Evolutionary conservation across 495 filamentous ascomycete species (phyloP), one percentile per base, ranked within the genome.

Genomic region (Neurospora sp.): DNA sequence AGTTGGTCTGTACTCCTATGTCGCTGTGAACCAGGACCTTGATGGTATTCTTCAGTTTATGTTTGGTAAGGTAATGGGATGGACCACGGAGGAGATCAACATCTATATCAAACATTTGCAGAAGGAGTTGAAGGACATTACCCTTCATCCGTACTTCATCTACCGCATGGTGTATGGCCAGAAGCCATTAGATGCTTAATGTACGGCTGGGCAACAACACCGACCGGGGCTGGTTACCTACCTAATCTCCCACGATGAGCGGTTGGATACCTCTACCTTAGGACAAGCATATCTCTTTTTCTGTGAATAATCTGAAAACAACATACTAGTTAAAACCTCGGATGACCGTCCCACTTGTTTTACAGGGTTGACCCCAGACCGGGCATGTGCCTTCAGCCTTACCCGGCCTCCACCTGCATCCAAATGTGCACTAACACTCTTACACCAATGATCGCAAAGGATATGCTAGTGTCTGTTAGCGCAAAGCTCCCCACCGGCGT

Each of bases 1-100:
- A 74, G 77, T 88, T 38, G 87, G 87, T 1, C 69, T 75, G 40
- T 80, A 74, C 70, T 72, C 71, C 11, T 72, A 77, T 21, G 54
- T 73, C n/a, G 74, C 71, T 21, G 59, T 81, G 0, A 76, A 78
- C 54, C 72, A 79, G 45, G 81, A 82, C 42, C 39, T 79, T 1
- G 81, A 82, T 34, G 74, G 73, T 71, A 17, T 28, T 69, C 9
- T 40, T 8, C 42, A 36, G 75, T 82, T 31, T 62, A 74, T 79
- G 73, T 82, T 78, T 73, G 72, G 71, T 40, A 73, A 74, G n/a
- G 76, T 81, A 3, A 75, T 83, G 69, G 78, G 76, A 8, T 82
- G 81, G 73, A 74, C 75, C 7, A 54, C 36, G 10, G 28, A 71
- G 10, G 70, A 76, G 69, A 75, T 76, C 17, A 6, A 4, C 40